Percentiles rank a stretch among this genome's conserved stretches.
phyloP scores from a whole-genome alignment of 129 eudicot genomes.

The Saussurea involucrata region DNA sequence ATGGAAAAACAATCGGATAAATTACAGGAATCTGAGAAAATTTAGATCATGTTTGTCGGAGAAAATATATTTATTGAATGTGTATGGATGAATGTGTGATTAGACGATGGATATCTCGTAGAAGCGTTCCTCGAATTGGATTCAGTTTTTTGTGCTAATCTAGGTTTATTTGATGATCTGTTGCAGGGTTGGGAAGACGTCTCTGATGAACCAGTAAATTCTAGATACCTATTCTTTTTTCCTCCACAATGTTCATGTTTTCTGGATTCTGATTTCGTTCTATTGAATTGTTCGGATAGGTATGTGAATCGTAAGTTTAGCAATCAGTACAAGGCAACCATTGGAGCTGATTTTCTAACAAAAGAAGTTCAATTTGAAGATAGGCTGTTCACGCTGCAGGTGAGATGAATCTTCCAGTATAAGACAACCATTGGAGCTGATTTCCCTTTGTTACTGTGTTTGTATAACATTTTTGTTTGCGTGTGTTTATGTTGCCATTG shows the following conservation, averaged over 20 bases:
- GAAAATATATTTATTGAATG: not conserved
- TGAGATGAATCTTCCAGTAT: constrained; percentile 10
- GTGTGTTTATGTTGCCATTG: not conserved
- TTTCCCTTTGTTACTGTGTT: not conserved
- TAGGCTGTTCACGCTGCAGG: constrained; percentile 69
- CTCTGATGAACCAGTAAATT: constrained; percentile 71
- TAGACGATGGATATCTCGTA: not conserved
- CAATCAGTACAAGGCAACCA: constrained; percentile 73
- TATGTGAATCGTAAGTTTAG: constrained; percentile 74
- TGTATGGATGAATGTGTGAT: constrained; percentile 1
- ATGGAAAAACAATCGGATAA: not conserved
- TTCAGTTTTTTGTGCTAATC: constrained; percentile 21
- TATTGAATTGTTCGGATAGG: constrained; percentile 21
- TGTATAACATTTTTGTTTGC: not conserved
- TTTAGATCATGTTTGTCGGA: not conserved
- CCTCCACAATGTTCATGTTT: not conserved
- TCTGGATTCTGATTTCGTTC: constrained; percentile 10
- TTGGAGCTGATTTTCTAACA: constrained; percentile 78
- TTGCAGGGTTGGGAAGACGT: constrained; percentile 71
- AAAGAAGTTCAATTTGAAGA: constrained; percentile 67
- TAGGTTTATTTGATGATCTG: constrained; percentile 3
- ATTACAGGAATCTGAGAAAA: not conserved
- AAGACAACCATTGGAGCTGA: not conserved
- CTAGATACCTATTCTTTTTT: not conserved
- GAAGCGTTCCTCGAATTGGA: not conserved